Evolutionary conservation across 2,329 filamentous ascomycete genomes (phyloP), one percentile per base, ranked within the genome.

Genomic region (Ceratocystis huliohia): DNA sequence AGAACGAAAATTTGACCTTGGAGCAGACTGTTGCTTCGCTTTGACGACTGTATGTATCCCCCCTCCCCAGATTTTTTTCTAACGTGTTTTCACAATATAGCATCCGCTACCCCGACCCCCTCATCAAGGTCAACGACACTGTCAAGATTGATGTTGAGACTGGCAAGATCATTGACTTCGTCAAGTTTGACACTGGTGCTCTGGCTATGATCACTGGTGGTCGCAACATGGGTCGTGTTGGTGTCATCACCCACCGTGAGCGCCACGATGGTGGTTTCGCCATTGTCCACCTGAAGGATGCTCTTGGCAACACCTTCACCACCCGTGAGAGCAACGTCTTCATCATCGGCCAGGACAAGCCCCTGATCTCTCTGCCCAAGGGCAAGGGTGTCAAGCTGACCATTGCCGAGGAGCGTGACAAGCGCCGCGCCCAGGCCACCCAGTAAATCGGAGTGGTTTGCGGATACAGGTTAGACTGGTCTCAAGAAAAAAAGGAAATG

Each of bases 161-260:
- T 72, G 94, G 94, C 84, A 99, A 97, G 88, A 95, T 99, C 82
- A 81, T 84, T 74, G 94, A 99, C 82, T 97, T 89, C 83, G 91
- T 97, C 86, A 89, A 88, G 82, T 99, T 99, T 83, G 94, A 99
- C 80, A 96, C 92, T 77, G 94, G 93, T 81, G 88, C 91, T 78
- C 91, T 99, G 75, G 91, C 89, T 80, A 99, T 99, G 93, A 89
- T 88, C 77, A 99, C 94, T 74, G 94, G 94, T 88, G 94, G 94
- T 87, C 94, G 93, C 79, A 99, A 99, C 91, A 99, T 97, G 93
- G 94, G 94, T 79, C 94, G 94, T 93, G 93, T 99, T 77, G 94
- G 94, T 89, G 93, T 97, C 80, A 95, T 99, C 84, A 97, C 94
- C 76, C 92, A 99, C 87, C 93, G 94, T 85, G 94, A 99, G 87